Conservation (phyloP, 164 flowering plant genomes). For the Tinospora cordifolia region DNA sequence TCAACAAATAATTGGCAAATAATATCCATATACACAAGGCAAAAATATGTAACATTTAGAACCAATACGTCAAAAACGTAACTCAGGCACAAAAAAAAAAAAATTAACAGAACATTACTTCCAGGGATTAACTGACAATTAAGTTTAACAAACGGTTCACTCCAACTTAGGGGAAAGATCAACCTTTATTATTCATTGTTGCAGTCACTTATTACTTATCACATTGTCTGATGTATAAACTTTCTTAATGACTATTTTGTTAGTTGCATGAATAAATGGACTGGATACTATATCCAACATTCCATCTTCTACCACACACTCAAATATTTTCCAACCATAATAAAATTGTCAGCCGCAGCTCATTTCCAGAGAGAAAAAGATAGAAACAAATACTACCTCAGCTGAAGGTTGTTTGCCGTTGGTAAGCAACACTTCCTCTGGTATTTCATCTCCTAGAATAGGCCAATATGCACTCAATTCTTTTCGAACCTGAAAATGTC, state of each 20-base stretch:
- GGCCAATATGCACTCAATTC: constrained; percentile 67
- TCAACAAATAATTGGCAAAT: not conserved
- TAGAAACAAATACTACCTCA: constrained; percentile 32
- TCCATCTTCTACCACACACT: not conserved
- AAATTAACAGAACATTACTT: too few relatives aligned
- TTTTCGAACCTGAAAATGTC: constrained; percentile 59
- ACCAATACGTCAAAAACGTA: not conserved
- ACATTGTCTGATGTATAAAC: not conserved
- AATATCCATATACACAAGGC: not conserved
- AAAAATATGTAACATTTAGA: not conserved
- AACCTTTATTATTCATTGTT: too few relatives aligned
- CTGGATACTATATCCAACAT: not conserved
- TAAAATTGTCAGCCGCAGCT: not conserved
- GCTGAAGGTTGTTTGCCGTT: constrained; percentile 26
- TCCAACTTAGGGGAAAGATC: too few relatives aligned
- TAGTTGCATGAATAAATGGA: too few relatives aligned
- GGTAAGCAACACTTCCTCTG: constrained; percentile 29
- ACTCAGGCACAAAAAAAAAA: too few relatives aligned
- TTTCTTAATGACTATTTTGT: not conserved
- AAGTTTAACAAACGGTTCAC: too few relatives aligned
- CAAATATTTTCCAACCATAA: not conserved
- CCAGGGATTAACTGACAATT: too few relatives aligned
- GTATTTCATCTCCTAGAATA: constrained; percentile 48
- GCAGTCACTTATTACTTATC: too few relatives aligned
- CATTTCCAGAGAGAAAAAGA: not conserved